Conservation (phyloP, 2,329 filamentous ascomycete species). For the Epicoccum sorghinum region DNA sequence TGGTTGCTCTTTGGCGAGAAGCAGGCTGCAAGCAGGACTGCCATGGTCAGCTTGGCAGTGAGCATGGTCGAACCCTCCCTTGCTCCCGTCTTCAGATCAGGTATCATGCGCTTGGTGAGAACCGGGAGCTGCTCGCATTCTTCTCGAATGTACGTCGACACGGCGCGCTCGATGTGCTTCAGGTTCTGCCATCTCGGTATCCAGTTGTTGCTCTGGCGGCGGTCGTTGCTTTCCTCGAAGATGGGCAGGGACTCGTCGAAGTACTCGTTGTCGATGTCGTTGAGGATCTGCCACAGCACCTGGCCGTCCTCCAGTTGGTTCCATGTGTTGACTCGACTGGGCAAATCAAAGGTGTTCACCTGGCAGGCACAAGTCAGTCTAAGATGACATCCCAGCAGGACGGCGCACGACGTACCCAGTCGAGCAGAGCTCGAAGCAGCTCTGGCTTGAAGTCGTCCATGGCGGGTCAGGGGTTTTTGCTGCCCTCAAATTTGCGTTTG, state of each 20-base stretch:
- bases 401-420: slow-evolving; percentile 40
- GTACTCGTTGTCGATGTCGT: slow-evolving; percentile 55
- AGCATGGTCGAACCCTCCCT: slow-evolving; percentile 52
- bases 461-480: slow-evolving; percentile 24
- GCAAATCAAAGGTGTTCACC: slow-evolving; percentile 54
- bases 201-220: slow-evolving; percentile 55
- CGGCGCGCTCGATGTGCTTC: slow-evolving; percentile 57
- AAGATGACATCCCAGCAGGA: neutral
- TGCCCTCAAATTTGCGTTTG: slow-evolving; percentile 21
- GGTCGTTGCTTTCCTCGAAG: slow-evolving; percentile 48
- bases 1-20: slow-evolving; percentile 56
- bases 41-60: slow-evolving; percentile 54
- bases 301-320: slow-evolving; percentile 55
- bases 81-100: slow-evolving; percentile 57
- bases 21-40: slow-evolving; percentile 55
- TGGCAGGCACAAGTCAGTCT: slow-evolving; percentile 19
- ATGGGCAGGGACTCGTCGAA: slow-evolving; percentile 56
- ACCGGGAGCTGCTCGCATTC: slow-evolving; percentile 50
- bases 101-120: slow-evolving; percentile 48
- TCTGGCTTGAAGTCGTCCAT: slow-evolving; percentile 51
- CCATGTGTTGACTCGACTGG: slow-evolving; percentile 46
- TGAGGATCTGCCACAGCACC: slow-evolving; percentile 56
- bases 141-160: slow-evolving; percentile 57
- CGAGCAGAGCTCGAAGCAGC: slow-evolving; percentile 47
- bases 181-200: slow-evolving; percentile 60